Base-by-base conservation (phyloP, 2,329 filamentous ascomycete genomes). In the Fusarium longipes region DNA sequence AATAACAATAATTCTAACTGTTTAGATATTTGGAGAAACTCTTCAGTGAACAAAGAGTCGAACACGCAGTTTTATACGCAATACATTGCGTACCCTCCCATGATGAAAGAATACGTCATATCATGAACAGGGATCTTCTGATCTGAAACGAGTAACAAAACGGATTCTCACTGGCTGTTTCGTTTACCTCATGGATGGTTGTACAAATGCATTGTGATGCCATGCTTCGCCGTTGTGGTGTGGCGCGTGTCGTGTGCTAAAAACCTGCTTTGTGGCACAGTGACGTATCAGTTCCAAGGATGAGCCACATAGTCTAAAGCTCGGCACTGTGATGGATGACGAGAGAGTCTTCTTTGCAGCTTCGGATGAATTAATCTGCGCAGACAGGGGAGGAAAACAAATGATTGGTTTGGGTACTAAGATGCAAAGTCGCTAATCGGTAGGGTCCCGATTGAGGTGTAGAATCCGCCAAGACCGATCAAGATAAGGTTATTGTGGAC, bases 221-320 rank as follows among this genome's bases (percentile, higher is more conserved):
- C 56, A 70, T 62, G 40, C n/a, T 20, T 9, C 24, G 57, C 58
- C 52, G 43, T 60, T 65, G 56, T 47, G 56, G 43, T 69, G 65
- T 71, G 65, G 68, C 67, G 65, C 52, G 65, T 68, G 66, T 57
- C 50, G 42, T 12, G 17, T 56, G 48, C 33, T 53, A 47, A 69
- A 72, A 73, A 73, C 70, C 56, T 57, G 70, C 68, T 73, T 66
- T 52, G 51, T 57, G 68, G 51, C 52, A 57, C 56, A 47, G 40
- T 52, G 62, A 73, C 70, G 70, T 73, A 73, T 73, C 17, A n/a
- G 15, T 22, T 48, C 17, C 59, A 63, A 38, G 59, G 59, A 63
- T 63, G 60, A 63, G 65, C 66, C 65, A 69, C 62, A 44, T 35
- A n/a, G n/a, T n/a, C n/a, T n/a, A 24, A 22, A 1, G 6, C 44